Evolutionary conservation across 139 green algal species (phyloP).

Genomic region (Yamagishiella unicocca): DNA sequence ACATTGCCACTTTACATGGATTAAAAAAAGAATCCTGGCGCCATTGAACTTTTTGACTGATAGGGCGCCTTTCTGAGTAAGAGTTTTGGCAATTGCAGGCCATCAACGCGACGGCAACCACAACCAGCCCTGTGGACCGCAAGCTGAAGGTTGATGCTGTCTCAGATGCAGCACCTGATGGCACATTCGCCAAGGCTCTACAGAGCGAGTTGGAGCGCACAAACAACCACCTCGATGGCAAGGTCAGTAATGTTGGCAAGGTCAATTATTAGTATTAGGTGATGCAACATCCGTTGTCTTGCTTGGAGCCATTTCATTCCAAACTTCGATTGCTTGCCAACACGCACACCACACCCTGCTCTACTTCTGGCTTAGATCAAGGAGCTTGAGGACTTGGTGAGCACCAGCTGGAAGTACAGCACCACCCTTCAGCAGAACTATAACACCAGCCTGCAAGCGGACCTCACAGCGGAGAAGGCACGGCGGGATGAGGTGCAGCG

Average conservation of each 20-base stretch:
- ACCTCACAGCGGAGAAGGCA: slow-evolving; percentile 59
- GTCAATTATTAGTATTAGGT: no score
- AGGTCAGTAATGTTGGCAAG: slow-evolving; percentile 52
- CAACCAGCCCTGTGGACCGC: slow-evolving; percentile 20
- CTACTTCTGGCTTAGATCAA: no score
- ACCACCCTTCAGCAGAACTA: slow-evolving; percentile 70
- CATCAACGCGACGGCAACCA: background rate
- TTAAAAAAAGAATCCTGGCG: no score
- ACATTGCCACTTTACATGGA: no score
- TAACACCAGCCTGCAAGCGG: slow-evolving; percentile 67
- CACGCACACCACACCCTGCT: no score
- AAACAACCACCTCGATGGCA: slow-evolving; percentile 34
- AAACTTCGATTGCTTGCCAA: no score
- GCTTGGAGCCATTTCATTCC: no score
- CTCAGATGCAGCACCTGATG: slow-evolving; percentile 46
- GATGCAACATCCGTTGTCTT: no score
- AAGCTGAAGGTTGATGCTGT: slow-evolving; percentile 47
- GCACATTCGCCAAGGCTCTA: slow-evolving; percentile 31
- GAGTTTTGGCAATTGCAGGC: no score
- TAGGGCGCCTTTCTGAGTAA: no score
- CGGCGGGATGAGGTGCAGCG: slow-evolving; percentile 60
- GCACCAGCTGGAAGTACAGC: slow-evolving; percentile 66
- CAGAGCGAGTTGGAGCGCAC: slow-evolving; percentile 44
- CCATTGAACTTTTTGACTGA: background rate
- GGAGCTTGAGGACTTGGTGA: slow-evolving; percentile 68